phyloP scores from a whole-genome alignment of 2,329 filamentous ascomycete genomes.

The Trichophyton schoenleinii region DNA sequence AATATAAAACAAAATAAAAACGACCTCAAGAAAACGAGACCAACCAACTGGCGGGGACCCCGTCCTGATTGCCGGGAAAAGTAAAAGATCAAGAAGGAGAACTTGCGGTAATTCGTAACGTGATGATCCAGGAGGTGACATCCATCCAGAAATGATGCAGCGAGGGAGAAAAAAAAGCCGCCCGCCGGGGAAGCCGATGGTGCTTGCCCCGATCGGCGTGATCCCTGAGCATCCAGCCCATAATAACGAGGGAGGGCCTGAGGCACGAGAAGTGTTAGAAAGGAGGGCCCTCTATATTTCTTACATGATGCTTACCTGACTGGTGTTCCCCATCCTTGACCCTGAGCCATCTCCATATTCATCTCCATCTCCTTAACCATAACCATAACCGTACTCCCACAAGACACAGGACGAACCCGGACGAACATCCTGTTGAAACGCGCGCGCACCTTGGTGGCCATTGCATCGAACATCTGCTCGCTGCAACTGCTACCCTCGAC shows the following conservation, averaged over 20 bases:
- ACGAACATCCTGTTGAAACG: background rate
- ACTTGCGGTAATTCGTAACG: background rate
- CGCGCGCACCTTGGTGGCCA: background rate
- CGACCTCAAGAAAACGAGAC: too few species aligned
- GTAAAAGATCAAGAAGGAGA: background rate
- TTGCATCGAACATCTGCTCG: background rate
- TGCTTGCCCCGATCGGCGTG: slow-evolving; percentile 3
- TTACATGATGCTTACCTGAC: background rate
- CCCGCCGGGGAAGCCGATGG: background rate
- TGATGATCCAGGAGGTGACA: background rate
- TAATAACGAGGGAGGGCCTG: background rate
- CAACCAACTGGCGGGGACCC: background rate
- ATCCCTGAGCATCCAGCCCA: background rate
- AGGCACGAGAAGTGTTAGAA: background rate
- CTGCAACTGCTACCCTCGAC: background rate
- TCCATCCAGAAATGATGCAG: background rate
- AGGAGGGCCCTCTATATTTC: background rate
- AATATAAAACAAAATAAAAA: too few species aligned
- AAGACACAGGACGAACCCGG: background rate
- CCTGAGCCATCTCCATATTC: background rate
- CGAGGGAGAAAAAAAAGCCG: background rate
- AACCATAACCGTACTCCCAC: background rate
- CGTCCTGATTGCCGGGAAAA: slow-evolving; percentile 1
- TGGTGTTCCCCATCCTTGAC: background rate
- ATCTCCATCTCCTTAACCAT: background rate